Base-by-base conservation (phyloP, 2,329 filamentous ascomycete genomes). In the Sporothrix humicola region DNA sequence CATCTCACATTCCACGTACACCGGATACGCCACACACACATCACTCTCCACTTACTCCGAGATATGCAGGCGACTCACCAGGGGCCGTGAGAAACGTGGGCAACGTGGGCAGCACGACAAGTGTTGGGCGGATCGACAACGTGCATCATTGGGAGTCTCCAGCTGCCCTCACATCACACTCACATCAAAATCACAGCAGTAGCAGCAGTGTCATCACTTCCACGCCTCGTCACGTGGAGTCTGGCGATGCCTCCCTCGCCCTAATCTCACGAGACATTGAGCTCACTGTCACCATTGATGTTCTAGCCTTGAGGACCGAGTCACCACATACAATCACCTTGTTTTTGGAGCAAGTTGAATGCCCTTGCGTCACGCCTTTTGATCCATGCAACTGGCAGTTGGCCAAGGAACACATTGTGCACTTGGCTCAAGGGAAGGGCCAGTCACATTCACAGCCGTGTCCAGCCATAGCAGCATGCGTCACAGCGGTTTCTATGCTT, bases 231-330 rank as follows among this genome's bases (percentile, higher is more conserved):
- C 52, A 20, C n/a, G 52, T 54, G 52, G n/a, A 20, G 4, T 20
- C 52, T 63, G 59, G 59, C 4, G 63, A 66, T 66, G n/a, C 63
- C 9, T 66, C 63, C 0, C 20, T 66, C 17, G 63, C 66, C 23
- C 42, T 69, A 26, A 69, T 69, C 31, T 69, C 66, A 9, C 66
- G 66, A 37, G 66, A 69, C 15, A 69, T 69, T 15, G 66, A 69
- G 66, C 66, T 69, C 46, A 69, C 66, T 4, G 48, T 50, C 46
- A 69, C 66, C n/a, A 69, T 69, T 23, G 66, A 69, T 26, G 26
- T 69, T 20, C n/a, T 69, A 46, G 66, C 46, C 4, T 26, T 69
- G 13, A 48, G 66, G 7, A 69, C 66, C 1, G 66, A 69, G 17
- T 69, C 66, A 8, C 66, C 59, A 44, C 59, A 63, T 17, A 63